Conservation (phyloP, 805 yeast species). For the Metschnikowia drakensbergensis region DNA sequence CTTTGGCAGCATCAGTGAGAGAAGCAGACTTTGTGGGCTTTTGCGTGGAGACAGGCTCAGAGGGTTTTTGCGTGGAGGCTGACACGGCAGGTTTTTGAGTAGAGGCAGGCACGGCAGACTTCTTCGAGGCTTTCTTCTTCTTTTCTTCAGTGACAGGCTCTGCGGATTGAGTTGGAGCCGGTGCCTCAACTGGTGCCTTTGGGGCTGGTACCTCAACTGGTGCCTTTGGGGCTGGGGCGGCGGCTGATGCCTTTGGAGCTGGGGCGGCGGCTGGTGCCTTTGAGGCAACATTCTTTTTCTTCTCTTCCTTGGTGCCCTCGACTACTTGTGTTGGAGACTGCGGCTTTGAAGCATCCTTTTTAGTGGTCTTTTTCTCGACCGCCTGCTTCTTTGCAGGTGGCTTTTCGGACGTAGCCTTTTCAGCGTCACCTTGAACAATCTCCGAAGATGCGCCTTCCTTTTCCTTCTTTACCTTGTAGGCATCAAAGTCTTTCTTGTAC, state of each 20-base stretch:
- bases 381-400: slow-evolving; percentile 3
- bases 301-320: not conserved
- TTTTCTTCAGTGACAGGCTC: slow-evolving; percentile 10
- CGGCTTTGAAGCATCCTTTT: not conserved
- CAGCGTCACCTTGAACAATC: not conserved
- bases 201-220: not conserved
- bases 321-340: not conserved
- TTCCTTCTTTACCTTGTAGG: slow-evolving; percentile 29
- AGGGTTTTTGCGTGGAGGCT: too few species aligned
- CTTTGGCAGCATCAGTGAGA: not conserved
- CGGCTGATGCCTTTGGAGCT: too few species aligned
- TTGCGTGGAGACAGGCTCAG: too few species aligned
- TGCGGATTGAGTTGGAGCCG: not conserved
- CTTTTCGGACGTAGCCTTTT: slow-evolving; percentile 1
- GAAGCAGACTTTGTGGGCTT: not conserved
- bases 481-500: slow-evolving; percentile 32
- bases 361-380: not conserved
- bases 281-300: not conserved
- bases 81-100: too few species aligned
- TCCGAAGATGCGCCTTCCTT: slow-evolving; percentile 1
- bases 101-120: slow-evolving; percentile 1
- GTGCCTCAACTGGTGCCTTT: not conserved
- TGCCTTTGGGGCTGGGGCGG: too few species aligned
- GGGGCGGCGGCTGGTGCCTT: too few species aligned
- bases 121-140: slow-evolving; percentile 16